These are phyloP conservation scores for Fusarium pininemorale DNA, from an alignment of 2,329 filamentous ascomycete genomes.

Conservation along the genomic window DNA sequence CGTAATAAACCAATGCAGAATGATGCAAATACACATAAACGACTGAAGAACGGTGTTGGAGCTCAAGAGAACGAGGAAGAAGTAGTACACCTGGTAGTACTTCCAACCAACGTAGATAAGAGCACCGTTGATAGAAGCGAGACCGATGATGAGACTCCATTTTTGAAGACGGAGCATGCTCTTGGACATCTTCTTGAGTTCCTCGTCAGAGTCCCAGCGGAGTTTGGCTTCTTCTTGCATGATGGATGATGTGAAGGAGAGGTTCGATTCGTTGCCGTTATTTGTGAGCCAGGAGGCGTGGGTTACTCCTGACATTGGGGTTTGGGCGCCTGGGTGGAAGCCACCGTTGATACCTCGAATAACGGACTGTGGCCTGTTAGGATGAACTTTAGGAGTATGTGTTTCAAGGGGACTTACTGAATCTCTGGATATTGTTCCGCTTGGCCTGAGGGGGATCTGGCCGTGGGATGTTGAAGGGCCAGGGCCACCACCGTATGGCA, in stretches of 20 bases:
- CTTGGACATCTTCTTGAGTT: constrained; percentile 52
- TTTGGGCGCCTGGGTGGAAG: constrained; percentile 45
- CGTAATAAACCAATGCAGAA: constrained; percentile 45
- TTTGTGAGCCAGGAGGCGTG: constrained; percentile 47
- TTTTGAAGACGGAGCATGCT: constrained; percentile 51
- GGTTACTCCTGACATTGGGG: constrained; percentile 45
- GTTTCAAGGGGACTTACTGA: constrained; percentile 36
- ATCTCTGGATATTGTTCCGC: constrained; percentile 38
- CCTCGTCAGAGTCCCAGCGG: constrained; percentile 52
- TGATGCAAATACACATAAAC: constrained; percentile 53
- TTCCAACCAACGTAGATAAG: constrained; percentile 50
- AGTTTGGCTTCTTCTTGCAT: constrained; percentile 51
- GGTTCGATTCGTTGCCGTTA: constrained; percentile 45
- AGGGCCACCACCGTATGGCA: background rate
- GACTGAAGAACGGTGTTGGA: constrained; percentile 56
- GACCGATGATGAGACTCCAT: constrained; percentile 50
- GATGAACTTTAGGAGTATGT: fast-evolving
- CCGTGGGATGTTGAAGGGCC: constrained; percentile 17
- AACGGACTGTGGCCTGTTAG: constrained; percentile 43
- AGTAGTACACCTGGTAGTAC: constrained; percentile 54
- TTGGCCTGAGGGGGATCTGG: constrained; percentile 24
- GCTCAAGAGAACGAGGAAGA: constrained; percentile 57
- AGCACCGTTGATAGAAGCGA: constrained; percentile 47
- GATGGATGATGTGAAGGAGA: constrained; percentile 50
- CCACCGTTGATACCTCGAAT: constrained; percentile 46